A percentile compares a stretch with the other conserved stretches of the same genome.
These are phyloP conservation scores for Trametes villosa DNA, from an alignment of 768 basidiomycete species.

Conservation along the genomic window DNA sequence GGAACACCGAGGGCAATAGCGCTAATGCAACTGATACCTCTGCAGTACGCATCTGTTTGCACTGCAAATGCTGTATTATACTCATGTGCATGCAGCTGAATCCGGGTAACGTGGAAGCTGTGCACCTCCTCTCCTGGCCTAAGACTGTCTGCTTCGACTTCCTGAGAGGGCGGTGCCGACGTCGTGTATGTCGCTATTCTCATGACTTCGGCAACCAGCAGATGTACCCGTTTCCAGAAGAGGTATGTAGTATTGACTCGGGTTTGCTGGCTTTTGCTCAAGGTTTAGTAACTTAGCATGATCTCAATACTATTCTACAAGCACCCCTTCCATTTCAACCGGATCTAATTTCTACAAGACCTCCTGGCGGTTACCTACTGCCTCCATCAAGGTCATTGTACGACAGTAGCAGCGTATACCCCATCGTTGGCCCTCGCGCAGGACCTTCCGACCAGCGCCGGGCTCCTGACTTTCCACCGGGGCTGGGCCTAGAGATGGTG, in stretches of 20 bases:
- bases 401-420: too few species aligned
- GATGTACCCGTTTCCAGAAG: background rate
- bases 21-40: background rate
- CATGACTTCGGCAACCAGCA: constrained; percentile 9
- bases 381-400: too few species aligned
- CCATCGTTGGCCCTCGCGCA: too few species aligned
- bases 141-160: constrained; percentile 7
- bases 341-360: too few species aligned
- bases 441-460: background rate
- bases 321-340: too few species aligned
- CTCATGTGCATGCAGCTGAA: too few species aligned
- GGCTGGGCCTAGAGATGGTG: constrained; percentile 28
- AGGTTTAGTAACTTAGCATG: too few species aligned
- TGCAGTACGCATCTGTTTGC: background rate
- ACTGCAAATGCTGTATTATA: background rate
- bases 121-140: background rate
- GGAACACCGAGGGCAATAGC: background rate
- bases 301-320: too few species aligned
- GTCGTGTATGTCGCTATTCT: constrained; percentile 11
- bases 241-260: background rate
- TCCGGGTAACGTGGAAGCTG: too few species aligned
- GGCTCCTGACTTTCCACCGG: constrained; percentile 25
- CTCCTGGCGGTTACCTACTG: too few species aligned
- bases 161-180: constrained; percentile 6
- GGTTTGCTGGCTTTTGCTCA: background rate